Evolutionary conservation across 2,329 filamentous ascomycete genomes (phyloP), one percentile per base, ranked within the genome.

Genomic region (Fusarium sp.): DNA sequence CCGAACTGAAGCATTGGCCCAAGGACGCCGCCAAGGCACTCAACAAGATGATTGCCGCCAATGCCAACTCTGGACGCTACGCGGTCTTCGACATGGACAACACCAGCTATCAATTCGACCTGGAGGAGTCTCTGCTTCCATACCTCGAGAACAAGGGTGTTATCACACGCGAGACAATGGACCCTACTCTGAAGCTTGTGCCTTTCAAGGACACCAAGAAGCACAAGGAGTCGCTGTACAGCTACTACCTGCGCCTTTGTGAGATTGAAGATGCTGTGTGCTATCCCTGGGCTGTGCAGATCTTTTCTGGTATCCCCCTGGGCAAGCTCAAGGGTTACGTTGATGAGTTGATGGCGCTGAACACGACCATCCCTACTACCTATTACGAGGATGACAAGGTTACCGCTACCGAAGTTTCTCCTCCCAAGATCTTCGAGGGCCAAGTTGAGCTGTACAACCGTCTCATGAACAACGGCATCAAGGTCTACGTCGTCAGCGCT

Each of bases 71-170:
- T 45, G 77, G 77, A 23, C 75, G 75, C 51, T 81, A 79, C 44
- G 79, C 80, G 14, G 75, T 79, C 23, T 81, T 81, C 45, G 79
- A 82, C 72, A 82, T 82, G 81, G 81, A 82, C 75, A 82, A 82
- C 71, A 82, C 81, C 4, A 78, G 77, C 64, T 82, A 78, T 37
- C 76, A 75, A 48, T 81, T 73, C 50, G 81, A 82, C 51, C 66
- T 82, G 13, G 80, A 82, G 56, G 81, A 82, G 71, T 81, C 79
- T 3, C 72, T 82, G 51, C 71, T 82, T 52, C 80, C 81, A 3
- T 82, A 72, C 43, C 79, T 82, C 48, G 81, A 82, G 63, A 78
- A 76, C 73, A 77, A 75, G 54, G 78, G 79, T 37, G 72, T 82
- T 43, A 52, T 82, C 22, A 80, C 79, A 3, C 78, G 81, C 56